Evolutionary conservation across 768 basidiomycete species (phyloP), one percentile per base, ranked within the genome.

Genomic region (Boletus rubescentipes): DNA sequence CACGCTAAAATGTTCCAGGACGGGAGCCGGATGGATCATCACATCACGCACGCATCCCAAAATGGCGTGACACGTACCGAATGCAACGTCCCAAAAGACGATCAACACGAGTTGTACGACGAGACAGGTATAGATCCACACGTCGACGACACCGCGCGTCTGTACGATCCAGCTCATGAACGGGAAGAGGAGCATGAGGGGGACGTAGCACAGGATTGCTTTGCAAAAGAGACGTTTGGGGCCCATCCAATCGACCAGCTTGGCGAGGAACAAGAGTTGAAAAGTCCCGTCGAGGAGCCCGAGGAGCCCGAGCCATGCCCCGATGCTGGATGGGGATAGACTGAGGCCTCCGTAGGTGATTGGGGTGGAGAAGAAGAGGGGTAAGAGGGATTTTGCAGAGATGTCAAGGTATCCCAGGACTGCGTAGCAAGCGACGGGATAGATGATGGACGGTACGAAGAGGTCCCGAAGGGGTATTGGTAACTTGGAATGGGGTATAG

Each of bases 41-140:
- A 26, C 26, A 26, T 26, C 26, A 26, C 26, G 26, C 26, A 26
- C 26, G 26, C 26, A 26, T 26, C 26, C 26, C 14, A 30, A 18
- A 10, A n/a, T 14, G 14, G 15, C 4, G 1, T 16, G 11, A 54
- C 39, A 69, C 84, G 55, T 51, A 85, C 86, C 84, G 56, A 79
- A 87, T 9, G 80, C 78, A 40, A 84, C 66, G 61, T 77, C 80
- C 61, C 83, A 59, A 23, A 78, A 61, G 31, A 84, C 72, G 8
- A 78, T 79, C 5, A 78, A 53, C 4, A 72, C 58, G 34, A 81
- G 70, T 57, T 88, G 84, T 6, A 75, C 50, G 3, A 55, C 69
- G 21, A 89, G 69, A 21, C 74, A 66, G 20, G 62, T 57, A 77
- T 81, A 85, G 4, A 86, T 75, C 18, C 63, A 50, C 3, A 43